phyloP scores from a whole-genome alignment of 2,329 filamentous ascomycete genomes.

The Verticillium alfalfae region DNA sequence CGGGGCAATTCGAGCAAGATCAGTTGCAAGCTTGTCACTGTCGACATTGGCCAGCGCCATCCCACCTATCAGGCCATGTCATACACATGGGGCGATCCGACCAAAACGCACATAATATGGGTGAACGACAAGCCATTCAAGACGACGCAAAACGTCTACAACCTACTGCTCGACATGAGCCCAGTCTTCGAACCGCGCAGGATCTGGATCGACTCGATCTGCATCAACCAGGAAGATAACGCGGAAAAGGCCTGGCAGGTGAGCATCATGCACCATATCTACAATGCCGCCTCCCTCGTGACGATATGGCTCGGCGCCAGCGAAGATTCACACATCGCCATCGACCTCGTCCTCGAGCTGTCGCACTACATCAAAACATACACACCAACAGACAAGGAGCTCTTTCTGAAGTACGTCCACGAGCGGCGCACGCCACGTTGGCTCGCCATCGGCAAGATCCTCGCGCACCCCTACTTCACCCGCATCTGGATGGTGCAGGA shows the following conservation, averaged over 20 bases:
- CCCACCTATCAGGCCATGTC: slow-evolving; percentile 16
- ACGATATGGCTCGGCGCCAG: slow-evolving; percentile 27
- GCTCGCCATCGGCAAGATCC: not conserved
- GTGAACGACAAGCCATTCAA: not conserved
- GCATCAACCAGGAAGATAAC: slow-evolving; percentile 31
- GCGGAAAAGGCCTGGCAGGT: slow-evolving; percentile 28
- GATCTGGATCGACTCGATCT: slow-evolving; percentile 34
- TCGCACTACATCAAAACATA: not conserved
- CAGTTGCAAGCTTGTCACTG: slow-evolving; percentile 3
- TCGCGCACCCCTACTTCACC: slow-evolving; percentile 15
- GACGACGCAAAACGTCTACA: slow-evolving; percentile 9
- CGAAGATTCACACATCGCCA: not conserved
- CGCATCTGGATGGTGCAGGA: slow-evolving; percentile 23
- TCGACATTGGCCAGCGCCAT: slow-evolving; percentile 1
- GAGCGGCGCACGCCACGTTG: not conserved
- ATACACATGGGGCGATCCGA: slow-evolving; percentile 16
- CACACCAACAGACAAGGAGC: not conserved
- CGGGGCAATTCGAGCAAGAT: not conserved
- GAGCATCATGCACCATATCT: slow-evolving; percentile 29
- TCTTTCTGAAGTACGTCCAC: not conserved
- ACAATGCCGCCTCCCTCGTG: slow-evolving; percentile 22
- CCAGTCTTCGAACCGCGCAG: not conserved
- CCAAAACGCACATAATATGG: slow-evolving; percentile 1
- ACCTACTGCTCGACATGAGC: slow-evolving; percentile 4
- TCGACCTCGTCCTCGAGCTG: slow-evolving; percentile 5